Conservation (phyloP, 306 rosid species). For the Inga laurina region DNA sequence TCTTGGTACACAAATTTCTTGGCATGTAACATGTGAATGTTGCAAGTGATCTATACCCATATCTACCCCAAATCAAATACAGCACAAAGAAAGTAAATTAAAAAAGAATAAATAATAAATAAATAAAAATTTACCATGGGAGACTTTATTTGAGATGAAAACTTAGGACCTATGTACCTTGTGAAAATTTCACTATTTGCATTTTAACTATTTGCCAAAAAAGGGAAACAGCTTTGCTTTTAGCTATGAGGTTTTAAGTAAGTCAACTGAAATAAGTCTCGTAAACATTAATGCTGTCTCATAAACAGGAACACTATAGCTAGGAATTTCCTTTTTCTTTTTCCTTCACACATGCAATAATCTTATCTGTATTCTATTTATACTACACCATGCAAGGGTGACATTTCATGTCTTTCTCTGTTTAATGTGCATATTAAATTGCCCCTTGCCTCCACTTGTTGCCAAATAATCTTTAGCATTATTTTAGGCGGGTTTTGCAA, state of each 20-base stretch:
- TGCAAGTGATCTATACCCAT: background rate
- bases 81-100: background rate
- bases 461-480: slow-evolving; percentile 8
- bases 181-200: background rate
- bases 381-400: background rate
- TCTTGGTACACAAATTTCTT: background rate
- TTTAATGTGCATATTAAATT: background rate
- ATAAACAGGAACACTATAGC: background rate
- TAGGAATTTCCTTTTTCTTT: background rate
- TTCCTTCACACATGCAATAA: background rate
- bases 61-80: background rate
- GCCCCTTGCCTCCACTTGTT: background rate
- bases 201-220: background rate
- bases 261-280: background rate
- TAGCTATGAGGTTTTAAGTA: background rate
- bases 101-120: background rate
- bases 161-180: background rate
- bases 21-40: background rate
- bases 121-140: background rate
- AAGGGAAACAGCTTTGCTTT: background rate
- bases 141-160: background rate
- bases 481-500: background rate
- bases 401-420: too few relatives aligned
- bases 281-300: background rate
- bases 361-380: background rate